These are phyloP conservation scores for Spathaspora boniae DNA, from an alignment of 805 yeast species.

Conservation along the genomic window DNA sequence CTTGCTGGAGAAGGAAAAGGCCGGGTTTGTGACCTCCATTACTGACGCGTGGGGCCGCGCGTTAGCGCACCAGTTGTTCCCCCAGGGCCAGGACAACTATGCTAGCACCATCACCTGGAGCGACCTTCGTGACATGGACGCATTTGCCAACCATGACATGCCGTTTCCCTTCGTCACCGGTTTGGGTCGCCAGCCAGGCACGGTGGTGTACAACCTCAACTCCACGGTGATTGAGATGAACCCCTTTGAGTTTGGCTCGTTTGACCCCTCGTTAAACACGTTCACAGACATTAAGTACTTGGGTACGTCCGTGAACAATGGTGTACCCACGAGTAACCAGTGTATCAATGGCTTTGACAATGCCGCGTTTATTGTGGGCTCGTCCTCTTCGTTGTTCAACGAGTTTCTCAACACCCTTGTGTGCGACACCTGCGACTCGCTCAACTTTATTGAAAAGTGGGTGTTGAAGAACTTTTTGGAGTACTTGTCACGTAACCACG, in stretches of 20 bases:
- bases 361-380: conserved; percentile 35
- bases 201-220: conserved; percentile 26
- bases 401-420: conserved; percentile 31
- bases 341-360: conserved; percentile 38
- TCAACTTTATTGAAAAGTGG: conserved; percentile 23
- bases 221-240: conserved; percentile 39
- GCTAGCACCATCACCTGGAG: conserved; percentile 27
- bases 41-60: conserved; percentile 73
- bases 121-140: conserved; percentile 22
- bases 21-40: conserved; percentile 62
- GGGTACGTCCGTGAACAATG: conserved; percentile 32
- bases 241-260: conserved; percentile 41
- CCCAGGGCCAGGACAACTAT: conserved; percentile 20
- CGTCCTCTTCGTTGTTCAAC: conserved; percentile 38
- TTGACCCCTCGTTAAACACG: conserved; percentile 34
- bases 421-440: conserved; percentile 27
- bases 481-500: conserved; percentile 20
- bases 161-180: conserved; percentile 38
- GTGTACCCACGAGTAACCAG: conserved; percentile 22
- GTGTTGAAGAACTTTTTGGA: conserved; percentile 22
- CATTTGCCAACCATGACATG: conserved; percentile 33
- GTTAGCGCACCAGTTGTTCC: conserved; percentile 62
- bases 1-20: conserved; percentile 37
- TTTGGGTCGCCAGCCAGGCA: conserved; percentile 31
- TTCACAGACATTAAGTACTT: conserved; percentile 35